Conservation (phyloP, 768 basidiomycete genomes). For the Boletus patriciae region DNA sequence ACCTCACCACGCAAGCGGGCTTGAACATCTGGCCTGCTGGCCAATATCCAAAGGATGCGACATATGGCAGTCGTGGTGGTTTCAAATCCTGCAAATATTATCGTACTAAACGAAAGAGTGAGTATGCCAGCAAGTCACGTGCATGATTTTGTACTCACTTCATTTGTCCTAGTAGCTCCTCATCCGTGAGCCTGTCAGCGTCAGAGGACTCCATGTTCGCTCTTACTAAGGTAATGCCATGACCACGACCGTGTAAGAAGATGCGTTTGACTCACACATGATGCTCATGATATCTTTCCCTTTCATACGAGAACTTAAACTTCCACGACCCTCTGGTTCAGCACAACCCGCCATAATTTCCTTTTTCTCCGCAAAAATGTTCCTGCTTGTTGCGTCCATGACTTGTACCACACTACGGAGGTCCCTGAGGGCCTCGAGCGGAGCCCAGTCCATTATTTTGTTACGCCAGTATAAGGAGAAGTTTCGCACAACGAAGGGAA, state of each 20-base stretch:
- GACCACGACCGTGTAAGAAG: not conserved
- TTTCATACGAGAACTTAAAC: constrained; percentile 13
- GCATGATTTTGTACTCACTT: constrained; percentile 26
- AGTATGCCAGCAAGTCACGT: not conserved
- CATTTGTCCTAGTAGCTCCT: constrained; percentile 40
- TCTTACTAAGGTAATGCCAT: constrained; percentile 25
- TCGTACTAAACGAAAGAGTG: constrained; percentile 26
- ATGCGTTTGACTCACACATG: constrained; percentile 31
- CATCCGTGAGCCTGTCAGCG: constrained; percentile 34
- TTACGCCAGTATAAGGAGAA: constrained; percentile 32
- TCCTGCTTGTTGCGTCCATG: constrained; percentile 32
- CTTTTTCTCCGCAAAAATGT: constrained; percentile 33
- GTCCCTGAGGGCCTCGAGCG: constrained; percentile 28
- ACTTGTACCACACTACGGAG: constrained; percentile 27
- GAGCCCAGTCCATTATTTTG: constrained; percentile 35
- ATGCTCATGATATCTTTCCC: constrained; percentile 42
- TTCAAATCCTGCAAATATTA: constrained; percentile 36
- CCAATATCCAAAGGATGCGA: constrained; percentile 37
- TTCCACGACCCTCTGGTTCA: constrained; percentile 9
- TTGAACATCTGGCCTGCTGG: constrained; percentile 32
- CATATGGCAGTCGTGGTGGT: constrained; percentile 33
- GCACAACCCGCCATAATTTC: constrained; percentile 16
- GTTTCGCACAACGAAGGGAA: constrained; percentile 32
- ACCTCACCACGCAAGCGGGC: constrained; percentile 35
- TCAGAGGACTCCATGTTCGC: constrained; percentile 35